Evolutionary conservation across 371 early-diverging fungal species (phyloP).

Genomic region (Gilbertella persicaria): DNA sequence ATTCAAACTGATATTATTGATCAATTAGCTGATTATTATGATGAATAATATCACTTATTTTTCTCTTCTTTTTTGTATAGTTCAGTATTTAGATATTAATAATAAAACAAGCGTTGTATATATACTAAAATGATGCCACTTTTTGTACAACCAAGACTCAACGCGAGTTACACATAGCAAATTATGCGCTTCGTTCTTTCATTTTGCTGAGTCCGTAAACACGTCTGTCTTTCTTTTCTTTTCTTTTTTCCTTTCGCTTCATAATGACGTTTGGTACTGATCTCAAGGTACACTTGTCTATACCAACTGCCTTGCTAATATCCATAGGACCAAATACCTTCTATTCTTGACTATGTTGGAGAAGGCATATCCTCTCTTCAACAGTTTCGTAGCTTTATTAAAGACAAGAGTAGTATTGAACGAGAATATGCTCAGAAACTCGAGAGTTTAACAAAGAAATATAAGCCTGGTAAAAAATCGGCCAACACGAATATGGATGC

Average conservation of each 20-base stretch:
- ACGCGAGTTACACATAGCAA: too few species aligned
- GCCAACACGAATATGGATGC: neutral
- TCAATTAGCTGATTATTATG: slow-evolving; percentile 4
- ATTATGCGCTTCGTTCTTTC: slow-evolving; percentile 5
- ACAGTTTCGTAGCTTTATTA: slow-evolving; percentile 76
- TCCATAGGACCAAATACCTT: slow-evolving; percentile 59
- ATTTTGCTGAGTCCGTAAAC: too few species aligned
- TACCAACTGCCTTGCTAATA: neutral
- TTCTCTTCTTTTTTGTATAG: too few species aligned
- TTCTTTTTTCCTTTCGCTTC: neutral
- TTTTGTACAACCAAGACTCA: too few species aligned
- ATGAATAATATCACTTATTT: too few species aligned
- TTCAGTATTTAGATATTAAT: too few species aligned
- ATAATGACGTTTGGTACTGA: slow-evolving; percentile 27
- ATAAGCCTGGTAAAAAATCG: slow-evolving; percentile 31
- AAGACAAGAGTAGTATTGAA: slow-evolving; percentile 74
- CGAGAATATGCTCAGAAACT: slow-evolving; percentile 76
- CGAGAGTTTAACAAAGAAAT: slow-evolving; percentile 67
- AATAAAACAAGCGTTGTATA: too few species aligned
- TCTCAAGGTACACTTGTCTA: slow-evolving; percentile 9
- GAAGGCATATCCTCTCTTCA: slow-evolving; percentile 63
- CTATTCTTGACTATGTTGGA: slow-evolving; percentile 56
- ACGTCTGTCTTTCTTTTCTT: too few species aligned
- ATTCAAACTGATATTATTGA: slow-evolving; percentile 18
- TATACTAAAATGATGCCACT: too few species aligned